Conservation (phyloP, 768 basidiomycete species). For the Dictyophora rubrovolvata region DNA sequence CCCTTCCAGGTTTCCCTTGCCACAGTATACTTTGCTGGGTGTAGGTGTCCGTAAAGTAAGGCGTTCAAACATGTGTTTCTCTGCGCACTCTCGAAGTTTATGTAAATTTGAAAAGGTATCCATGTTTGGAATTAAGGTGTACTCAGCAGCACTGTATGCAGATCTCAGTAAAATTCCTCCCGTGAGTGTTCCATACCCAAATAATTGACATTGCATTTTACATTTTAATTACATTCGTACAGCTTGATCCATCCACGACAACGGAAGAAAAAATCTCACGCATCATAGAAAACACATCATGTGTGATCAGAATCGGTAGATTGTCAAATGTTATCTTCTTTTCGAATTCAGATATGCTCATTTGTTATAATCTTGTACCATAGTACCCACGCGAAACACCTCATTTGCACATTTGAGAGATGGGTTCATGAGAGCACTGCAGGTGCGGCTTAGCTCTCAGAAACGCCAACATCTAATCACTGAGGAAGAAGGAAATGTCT, state of each 20-base stretch:
- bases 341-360: not conserved
- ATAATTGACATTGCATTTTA: not conserved
- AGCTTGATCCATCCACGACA: constrained; percentile 48
- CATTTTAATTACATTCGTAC: not conserved
- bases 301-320: constrained; percentile 66
- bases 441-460: constrained; percentile 44
- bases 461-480: constrained; percentile 44
- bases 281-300: constrained; percentile 57
- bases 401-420: constrained; percentile 58
- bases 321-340: not conserved
- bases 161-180: constrained; percentile 51
- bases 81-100: not conserved
- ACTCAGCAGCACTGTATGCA: constrained; percentile 84
- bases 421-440: constrained; percentile 69
- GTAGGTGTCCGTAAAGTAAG: constrained; percentile 53
- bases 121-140: constrained; percentile 80
- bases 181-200: not conserved
- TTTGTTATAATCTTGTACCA: not conserved
- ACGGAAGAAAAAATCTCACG: constrained; percentile 63
- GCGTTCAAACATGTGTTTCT: not conserved
- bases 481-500: constrained; percentile 41
- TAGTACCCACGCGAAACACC: not conserved
- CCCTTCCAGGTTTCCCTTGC: constrained; percentile 51
- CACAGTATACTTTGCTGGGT: constrained; percentile 64
- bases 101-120: constrained; percentile 46